Percentiles rank a stretch among this genome's conserved stretches.
Conservation (phyloP, 2,329 filamentous ascomycete species). For the Aspergillus caelatus region DNA sequence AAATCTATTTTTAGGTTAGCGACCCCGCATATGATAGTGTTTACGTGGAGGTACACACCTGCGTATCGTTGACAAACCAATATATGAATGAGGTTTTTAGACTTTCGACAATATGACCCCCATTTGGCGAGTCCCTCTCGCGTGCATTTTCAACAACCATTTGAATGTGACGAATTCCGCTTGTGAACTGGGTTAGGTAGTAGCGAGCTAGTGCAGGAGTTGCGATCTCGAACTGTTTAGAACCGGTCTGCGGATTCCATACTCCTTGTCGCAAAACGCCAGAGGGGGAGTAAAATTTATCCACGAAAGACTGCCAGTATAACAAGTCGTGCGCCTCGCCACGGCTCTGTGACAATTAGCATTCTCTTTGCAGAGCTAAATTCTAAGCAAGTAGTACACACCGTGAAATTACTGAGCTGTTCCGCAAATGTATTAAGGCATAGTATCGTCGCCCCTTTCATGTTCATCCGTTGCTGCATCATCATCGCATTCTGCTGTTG, state of each 20-base stretch:
- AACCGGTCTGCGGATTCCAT: constrained; percentile 55
- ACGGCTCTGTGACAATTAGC: constrained; percentile 47
- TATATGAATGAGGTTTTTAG: constrained; percentile 79
- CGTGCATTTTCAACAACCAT: constrained; percentile 74
- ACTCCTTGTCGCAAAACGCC: constrained; percentile 78
- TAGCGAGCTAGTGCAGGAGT: constrained; percentile 82
- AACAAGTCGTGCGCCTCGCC: constrained; percentile 68
- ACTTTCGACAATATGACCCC: constrained; percentile 75
- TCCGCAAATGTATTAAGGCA: constrained; percentile 60
- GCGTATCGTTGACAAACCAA: constrained; percentile 82
- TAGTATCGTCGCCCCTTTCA: constrained; percentile 52
- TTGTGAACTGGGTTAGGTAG: constrained; percentile 86
- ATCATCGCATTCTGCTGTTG: constrained; percentile 40
- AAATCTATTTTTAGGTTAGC: constrained; percentile 56
- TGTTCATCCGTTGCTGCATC: constrained; percentile 42
- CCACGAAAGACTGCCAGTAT: constrained; percentile 80
- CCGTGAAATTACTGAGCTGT: constrained; percentile 58
- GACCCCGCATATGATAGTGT: not conserved
- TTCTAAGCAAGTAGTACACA: constrained; percentile 43
- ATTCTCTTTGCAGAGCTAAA: not conserved
- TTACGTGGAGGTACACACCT: constrained; percentile 59
- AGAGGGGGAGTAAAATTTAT: constrained; percentile 75
- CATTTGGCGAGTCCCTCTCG: constrained; percentile 61
- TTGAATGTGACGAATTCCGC: constrained; percentile 82
- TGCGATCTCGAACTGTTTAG: constrained; percentile 85